Base-by-base conservation (phyloP, 176 grass and related monocot species). In the Stipa capillata region DNA sequence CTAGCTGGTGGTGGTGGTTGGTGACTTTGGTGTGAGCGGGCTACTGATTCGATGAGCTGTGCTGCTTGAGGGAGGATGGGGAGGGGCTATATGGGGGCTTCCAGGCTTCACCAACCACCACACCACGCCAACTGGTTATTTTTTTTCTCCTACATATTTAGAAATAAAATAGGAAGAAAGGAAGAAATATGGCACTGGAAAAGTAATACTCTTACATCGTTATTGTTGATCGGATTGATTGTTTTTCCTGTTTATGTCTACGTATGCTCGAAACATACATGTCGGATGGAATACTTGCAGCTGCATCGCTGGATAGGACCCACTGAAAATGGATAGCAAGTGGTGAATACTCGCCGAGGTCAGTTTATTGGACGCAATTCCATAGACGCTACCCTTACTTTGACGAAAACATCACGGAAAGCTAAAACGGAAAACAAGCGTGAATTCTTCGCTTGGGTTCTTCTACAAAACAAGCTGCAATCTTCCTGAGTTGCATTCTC, bases 71-170 rank as follows among this genome's bases (percentile, higher is more conserved):
- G 54, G 20, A 40, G 29, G 27, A 8, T 4, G 56, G 31, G 67
- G 24, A 61, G 32, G 78, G 63, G 1, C 81, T 95, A 87, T 90
- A 95, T 85, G 13, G 73, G 23, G 12, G 36, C 0, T 4, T 5
- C 8, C 33, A n/a, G 12, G n/a, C 34, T 70, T 74, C 75, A 90
- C 81, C 88, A 85, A 93, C 91, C 81, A 65, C 90, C 42, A 4
- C 86, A 52, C 76, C 75, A 48, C 42, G 78, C 72, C 65, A 84
- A 62, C 24, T 77, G 25, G 13, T 23, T 40, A 28, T 44, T 15
- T n/a, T 4, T 40, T 10, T 21, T 4, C 0, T 24, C 1, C 2
- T 35, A 23, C 6, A 69, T 44, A 7, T 70, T 52, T 32, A 9
- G 1, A 4, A 34, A 13, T n/a, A n/a, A n/a, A n/a, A n/a, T n/a